Conservation (phyloP, 2,329 filamentous ascomycete genomes). For the Triangularia setosa region DNA sequence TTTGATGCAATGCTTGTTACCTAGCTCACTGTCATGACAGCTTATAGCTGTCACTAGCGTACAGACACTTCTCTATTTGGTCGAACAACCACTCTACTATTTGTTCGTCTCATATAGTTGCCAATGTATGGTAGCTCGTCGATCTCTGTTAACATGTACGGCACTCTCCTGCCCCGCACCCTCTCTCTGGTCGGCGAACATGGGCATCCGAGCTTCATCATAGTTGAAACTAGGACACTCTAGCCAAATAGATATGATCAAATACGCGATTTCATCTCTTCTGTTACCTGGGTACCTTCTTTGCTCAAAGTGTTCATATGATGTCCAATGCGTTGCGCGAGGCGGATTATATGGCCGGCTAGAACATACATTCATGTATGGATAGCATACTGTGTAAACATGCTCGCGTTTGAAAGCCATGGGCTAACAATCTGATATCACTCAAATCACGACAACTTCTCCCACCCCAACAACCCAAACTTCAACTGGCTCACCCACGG, state of each 20-base stretch:
- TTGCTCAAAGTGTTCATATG: neutral
- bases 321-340: neutral
- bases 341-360: neutral
- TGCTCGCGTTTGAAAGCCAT: no score
- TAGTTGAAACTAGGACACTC: neutral
- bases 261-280: neutral
- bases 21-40: no score
- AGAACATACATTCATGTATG: neutral
- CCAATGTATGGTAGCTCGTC: neutral
- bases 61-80: no score
- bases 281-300: neutral
- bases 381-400: no score
- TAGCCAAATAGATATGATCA: neutral
- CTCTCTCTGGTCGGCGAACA: neutral
- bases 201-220: neutral
- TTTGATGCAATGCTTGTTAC: neutral
- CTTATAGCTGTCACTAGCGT: no score
- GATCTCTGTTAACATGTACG: neutral
- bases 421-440: no score
- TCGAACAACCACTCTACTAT: no score
- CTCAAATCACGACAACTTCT: neutral
- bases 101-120: neutral
- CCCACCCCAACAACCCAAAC: slow-evolving; percentile 15
- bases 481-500: slow-evolving; percentile 10
- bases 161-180: neutral